Base-by-base conservation (phyloP, 2,329 filamentous ascomycete genomes). In the Stagonosporopsis rhizophila region DNA sequence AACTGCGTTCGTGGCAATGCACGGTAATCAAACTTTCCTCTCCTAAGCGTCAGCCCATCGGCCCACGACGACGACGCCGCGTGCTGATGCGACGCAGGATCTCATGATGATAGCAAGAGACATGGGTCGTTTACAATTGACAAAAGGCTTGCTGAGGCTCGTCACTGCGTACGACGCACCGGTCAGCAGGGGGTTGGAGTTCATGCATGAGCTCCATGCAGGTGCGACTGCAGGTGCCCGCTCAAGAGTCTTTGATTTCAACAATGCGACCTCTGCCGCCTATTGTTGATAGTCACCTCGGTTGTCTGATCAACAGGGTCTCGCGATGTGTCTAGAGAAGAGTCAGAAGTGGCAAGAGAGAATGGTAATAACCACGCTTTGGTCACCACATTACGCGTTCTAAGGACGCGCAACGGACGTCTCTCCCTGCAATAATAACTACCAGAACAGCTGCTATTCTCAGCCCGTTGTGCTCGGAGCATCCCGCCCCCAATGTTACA, bases 311-410 rank as follows among this genome's bases (percentile, higher is more conserved):
- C 47, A 48, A 3, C 48, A 56, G 30, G 51, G 32, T 56, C 38
- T 44, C 38, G 42, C 41, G 42, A 56, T 42, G 11, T 17, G 30
- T 8, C 19, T 28, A 12, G 30, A 46, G 20, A 28, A 41, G 41
- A 44, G 37, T 30, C 42, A 42, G 44, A 40, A 19, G 44, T 44
- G 48, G 48, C 52, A 47, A 58, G 61, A 55, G 52, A 56, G 52
- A 53, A 44, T 61, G 34, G 44, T 52, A 48, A 44, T 44, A 54
- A 25, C 23, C 34, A 19, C 25, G 19, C 39, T 34, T 52, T 41
- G 27, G 34, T 25, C 51, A 56, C 56, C 49, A 53, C 44, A 37
- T 58, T 40, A 58, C 61, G 61, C 59, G 42, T 49, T 38, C 38
- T 25, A 12, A 19, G 47, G 27, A 32, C 28, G 34, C 38, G 46